Conservation (phyloP, 345 rosid genomes). For the Lenwebbia sp. region DNA sequence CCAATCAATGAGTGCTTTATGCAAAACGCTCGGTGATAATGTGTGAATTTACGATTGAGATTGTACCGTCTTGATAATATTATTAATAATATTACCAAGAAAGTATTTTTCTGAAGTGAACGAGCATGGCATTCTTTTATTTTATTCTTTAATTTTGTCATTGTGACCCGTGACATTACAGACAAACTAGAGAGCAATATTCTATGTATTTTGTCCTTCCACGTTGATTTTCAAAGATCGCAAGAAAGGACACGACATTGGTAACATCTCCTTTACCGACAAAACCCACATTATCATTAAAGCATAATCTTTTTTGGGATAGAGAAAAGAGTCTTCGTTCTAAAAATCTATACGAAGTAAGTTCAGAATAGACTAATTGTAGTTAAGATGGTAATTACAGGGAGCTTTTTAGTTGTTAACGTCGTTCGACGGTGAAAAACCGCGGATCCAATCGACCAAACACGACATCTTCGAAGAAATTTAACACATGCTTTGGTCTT, state of each 20-base stretch:
- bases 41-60: too few species aligned
- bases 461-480: neutral
- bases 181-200: neutral
- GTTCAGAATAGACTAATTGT: neutral
- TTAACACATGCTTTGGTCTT: neutral
- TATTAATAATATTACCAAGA: too few species aligned
- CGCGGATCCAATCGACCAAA: neutral
- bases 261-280: neutral
- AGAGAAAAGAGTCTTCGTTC: neutral
- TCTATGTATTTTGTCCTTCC: neutral
- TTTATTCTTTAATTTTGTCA: neutral
- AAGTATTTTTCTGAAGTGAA: too few species aligned
- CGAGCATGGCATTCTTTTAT: too few species aligned
- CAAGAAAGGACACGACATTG: neutral
- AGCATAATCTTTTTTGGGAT: neutral
- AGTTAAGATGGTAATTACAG: neutral
- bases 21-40: too few species aligned
- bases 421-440: neutral
- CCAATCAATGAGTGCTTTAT: too few species aligned
- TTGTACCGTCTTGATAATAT: too few species aligned
- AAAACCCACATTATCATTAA: neutral
- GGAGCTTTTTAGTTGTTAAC: neutral
- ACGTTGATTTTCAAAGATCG: neutral
- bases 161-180: neutral
- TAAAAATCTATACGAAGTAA: neutral